Evolutionary conservation across 257 asterid genomes (phyloP).

Genomic region (Jacaranda mimosifolia): DNA sequence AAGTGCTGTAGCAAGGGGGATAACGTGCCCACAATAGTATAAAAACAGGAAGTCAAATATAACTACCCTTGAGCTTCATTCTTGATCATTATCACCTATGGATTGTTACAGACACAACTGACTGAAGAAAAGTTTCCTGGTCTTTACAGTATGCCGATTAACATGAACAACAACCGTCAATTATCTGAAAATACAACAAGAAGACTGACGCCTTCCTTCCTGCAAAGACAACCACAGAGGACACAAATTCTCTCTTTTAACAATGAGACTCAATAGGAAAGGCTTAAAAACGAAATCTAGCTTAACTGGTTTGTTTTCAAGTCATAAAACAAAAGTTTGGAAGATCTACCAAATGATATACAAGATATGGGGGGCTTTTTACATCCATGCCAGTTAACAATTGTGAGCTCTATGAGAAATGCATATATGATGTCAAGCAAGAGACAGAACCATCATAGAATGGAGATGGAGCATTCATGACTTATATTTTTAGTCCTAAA

Average conservation of each 20-base stretch:
- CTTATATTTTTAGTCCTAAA: background rate
- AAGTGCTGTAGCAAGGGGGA: background rate
- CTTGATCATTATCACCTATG: background rate
- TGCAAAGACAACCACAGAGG: conserved; percentile 29
- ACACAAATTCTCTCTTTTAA: conserved; percentile 14
- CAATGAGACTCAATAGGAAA: background rate
- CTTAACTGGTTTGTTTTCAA: conserved; percentile 6
- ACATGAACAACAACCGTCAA: background rate
- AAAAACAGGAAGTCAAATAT: background rate
- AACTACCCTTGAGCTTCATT: conserved; percentile 25
- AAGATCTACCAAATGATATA: background rate
- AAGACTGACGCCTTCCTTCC: conserved; percentile 33
- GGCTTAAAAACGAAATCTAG: background rate
- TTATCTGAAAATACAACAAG: background rate
- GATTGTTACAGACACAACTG: too few relatives aligned
- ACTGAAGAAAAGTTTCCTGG: background rate
- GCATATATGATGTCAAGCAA: background rate
- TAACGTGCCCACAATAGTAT: background rate
- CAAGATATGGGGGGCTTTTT: background rate
- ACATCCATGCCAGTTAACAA: background rate
- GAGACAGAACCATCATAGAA: background rate
- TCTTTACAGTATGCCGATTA: background rate
- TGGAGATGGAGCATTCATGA: background rate
- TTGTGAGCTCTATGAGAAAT: background rate
- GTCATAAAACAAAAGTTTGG: conserved; percentile 8